Evolutionary conservation across 2,329 filamentous ascomycete species (phyloP).

Genomic region (Ascochyta rabiei): DNA sequence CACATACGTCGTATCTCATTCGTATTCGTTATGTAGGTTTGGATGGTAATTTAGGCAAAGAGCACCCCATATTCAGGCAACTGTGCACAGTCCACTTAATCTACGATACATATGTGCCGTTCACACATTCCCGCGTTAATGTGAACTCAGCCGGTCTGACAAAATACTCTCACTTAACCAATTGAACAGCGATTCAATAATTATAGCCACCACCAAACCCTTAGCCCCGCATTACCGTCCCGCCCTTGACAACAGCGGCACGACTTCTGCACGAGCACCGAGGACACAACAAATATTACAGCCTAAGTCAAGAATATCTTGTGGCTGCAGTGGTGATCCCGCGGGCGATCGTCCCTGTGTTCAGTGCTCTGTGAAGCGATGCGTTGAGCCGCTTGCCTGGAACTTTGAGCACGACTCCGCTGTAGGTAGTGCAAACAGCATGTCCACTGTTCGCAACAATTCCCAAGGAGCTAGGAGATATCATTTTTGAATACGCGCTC

Average conservation of each 20-base stretch:
- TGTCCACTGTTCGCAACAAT: slow-evolving; percentile 20
- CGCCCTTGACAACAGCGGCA: not conserved
- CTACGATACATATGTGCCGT: not conserved
- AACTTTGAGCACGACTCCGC: slow-evolving; percentile 6
- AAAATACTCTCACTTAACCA: too few relatives aligned
- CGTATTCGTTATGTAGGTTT: not conserved
- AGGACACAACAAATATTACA: not conserved
- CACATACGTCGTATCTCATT: not conserved
- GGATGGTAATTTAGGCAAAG: not conserved
- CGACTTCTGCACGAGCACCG: not conserved
- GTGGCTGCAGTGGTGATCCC: not conserved
- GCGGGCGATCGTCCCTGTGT: not conserved
- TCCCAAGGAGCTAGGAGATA: slow-evolving; percentile 25
- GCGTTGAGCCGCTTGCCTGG: slow-evolving; percentile 27
- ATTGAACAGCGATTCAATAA: too few relatives aligned
- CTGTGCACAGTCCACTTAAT: not conserved
- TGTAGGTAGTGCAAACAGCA: slow-evolving; percentile 7
- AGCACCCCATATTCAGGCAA: not conserved
- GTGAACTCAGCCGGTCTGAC: not conserved
- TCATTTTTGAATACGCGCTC: slow-evolving; percentile 26
- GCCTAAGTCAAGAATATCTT: not conserved
- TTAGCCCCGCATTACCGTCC: not conserved
- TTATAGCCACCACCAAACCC: not conserved
- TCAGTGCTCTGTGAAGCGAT: not conserved
- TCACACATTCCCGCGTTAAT: not conserved